Evolutionary conservation across 768 basidiomycete species (phyloP), one percentile per base, ranked within the genome.

Genomic region (Cystofilobasidium ferigula): DNA sequence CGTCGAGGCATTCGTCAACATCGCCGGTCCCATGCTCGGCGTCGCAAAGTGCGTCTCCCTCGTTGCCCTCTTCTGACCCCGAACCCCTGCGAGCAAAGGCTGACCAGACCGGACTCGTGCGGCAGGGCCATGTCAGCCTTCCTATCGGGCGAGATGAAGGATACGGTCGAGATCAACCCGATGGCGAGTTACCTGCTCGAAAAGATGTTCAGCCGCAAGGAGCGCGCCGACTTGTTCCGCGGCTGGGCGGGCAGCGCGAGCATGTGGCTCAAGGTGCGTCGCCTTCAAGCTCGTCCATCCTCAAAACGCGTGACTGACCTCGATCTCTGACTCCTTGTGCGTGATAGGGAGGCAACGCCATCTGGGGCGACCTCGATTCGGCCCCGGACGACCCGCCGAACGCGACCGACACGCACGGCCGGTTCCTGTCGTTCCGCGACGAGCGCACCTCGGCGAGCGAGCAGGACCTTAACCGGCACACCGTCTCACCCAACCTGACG

Each of bases 181-280:
- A 61, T 61, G 18, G 53, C 61, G 2, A 56, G 57, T 3, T 63
- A 56, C 61, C 64, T 72, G 69, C 66, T 69, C 35, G 87, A 89
- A 71, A 82, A 85, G 40, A 93, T 95, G 79, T 97, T 99, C 75
- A 92, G 89, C 0, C 80, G 89, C 43, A 84, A 82, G 51, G 95
- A 99, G 75, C 82, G 94, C 0, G 88, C 88, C 67, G 84, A 83
- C 59, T 80, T 99, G 14, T 97, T 99, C 79, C 81, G 90, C 34
- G 88, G 86, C 72, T 99, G 94, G 94, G 89, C 89, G 9, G 93
- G 93, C 36, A 87, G 89, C 69, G 90, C 87, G 28, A 88, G 88
- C 70, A 82, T 92, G 84, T 93, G 91, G 91, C 58, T 60, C 58
- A 60, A 60, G 58, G 58, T 60, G 26, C 40, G 58, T 13, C 30